Evolutionary conservation across 2,329 filamentous ascomycete genomes (phyloP).

Genomic region (Parastagonospora nodorum): DNA sequence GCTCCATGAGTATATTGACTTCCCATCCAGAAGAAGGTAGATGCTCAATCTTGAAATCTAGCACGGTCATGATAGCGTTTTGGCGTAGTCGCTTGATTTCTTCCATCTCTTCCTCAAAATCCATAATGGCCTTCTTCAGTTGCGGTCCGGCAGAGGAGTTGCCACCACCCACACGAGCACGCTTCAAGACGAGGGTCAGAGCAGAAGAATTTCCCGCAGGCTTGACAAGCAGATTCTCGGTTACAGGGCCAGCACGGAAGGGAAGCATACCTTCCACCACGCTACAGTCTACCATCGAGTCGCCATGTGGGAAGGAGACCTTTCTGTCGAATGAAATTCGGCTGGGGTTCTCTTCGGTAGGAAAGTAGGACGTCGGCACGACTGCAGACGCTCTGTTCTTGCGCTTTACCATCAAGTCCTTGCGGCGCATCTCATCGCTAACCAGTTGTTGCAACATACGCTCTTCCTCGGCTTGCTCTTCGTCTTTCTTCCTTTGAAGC

Average conservation of each 20-base stretch:
- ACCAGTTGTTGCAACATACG: conserved; percentile 72
- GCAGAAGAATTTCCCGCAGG: conserved; percentile 61
- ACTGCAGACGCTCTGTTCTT: conserved; percentile 53
- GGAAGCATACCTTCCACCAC: conserved; percentile 70
- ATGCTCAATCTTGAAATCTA: conserved; percentile 76
- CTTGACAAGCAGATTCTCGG: conserved; percentile 73
- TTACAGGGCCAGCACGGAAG: conserved; percentile 68
- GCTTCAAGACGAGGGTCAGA: conserved; percentile 67
- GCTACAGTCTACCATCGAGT: conserved; percentile 68
- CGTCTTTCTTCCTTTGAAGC: conserved; percentile 47
- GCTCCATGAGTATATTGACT: conserved; percentile 74
- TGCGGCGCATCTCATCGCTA: conserved; percentile 72
- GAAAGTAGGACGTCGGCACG: conserved; percentile 45
- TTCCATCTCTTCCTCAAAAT: conserved; percentile 77
- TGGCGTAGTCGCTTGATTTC: conserved; percentile 76
- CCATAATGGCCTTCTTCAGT: conserved; percentile 77
- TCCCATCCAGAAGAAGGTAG: conserved; percentile 65
- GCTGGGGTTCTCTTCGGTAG: conserved; percentile 38
- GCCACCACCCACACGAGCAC: conserved; percentile 30
- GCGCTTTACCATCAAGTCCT: conserved; percentile 63
- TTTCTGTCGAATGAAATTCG: conserved; percentile 69
- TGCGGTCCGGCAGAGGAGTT: conserved; percentile 69
- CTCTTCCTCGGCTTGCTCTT: conserved; percentile 69
- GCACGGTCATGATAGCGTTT: conserved; percentile 74
- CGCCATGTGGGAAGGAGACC: conserved; percentile 66